Evolutionary conservation across 768 basidiomycete species (phyloP).

Genomic region (Naganishia friedmannii): DNA sequence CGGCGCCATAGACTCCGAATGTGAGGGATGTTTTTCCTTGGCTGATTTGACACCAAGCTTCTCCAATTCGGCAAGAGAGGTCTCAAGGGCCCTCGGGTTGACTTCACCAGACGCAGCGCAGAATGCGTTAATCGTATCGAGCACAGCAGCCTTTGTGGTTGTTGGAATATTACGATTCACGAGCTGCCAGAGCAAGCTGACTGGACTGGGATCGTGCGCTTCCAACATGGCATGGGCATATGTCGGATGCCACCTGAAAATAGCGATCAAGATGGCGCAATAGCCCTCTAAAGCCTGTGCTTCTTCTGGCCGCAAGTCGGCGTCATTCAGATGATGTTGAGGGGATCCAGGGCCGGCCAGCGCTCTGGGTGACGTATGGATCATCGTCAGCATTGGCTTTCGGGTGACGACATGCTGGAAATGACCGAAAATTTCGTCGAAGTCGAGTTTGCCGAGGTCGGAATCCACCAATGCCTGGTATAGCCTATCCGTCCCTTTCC

Average conservation of each 20-base stretch:
- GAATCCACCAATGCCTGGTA: constrained; percentile 20
- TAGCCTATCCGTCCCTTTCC: constrained; percentile 19
- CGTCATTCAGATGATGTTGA: constrained; percentile 13
- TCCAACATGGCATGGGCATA: constrained; percentile 15
- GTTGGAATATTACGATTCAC: constrained; percentile 27
- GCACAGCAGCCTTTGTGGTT: constrained; percentile 8
- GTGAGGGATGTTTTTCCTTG: neutral
- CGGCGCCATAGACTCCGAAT: neutral
- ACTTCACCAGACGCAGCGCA: constrained; percentile 15
- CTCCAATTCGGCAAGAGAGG: constrained; percentile 14
- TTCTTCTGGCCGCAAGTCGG: constrained; percentile 23
- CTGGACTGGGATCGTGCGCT: constrained; percentile 3
- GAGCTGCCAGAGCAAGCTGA: constrained; percentile 21
- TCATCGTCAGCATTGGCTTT: constrained; percentile 14
- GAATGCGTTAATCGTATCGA: constrained; percentile 25
- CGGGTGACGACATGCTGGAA: constrained; percentile 22
- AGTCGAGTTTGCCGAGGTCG: constrained; percentile 24
- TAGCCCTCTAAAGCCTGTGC: constrained; percentile 17
- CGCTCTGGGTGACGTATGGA: neutral
- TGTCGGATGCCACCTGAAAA: constrained; percentile 26
- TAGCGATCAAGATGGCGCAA: constrained; percentile 23
- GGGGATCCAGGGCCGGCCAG: constrained; percentile 5
- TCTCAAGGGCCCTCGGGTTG: constrained; percentile 10
- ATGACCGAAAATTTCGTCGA: constrained; percentile 26
- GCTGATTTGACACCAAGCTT: constrained; percentile 7